These are phyloP conservation scores for Leccinum arenicola DNA, from an alignment of 768 basidiomycete genomes.

Conservation along the genomic window DNA sequence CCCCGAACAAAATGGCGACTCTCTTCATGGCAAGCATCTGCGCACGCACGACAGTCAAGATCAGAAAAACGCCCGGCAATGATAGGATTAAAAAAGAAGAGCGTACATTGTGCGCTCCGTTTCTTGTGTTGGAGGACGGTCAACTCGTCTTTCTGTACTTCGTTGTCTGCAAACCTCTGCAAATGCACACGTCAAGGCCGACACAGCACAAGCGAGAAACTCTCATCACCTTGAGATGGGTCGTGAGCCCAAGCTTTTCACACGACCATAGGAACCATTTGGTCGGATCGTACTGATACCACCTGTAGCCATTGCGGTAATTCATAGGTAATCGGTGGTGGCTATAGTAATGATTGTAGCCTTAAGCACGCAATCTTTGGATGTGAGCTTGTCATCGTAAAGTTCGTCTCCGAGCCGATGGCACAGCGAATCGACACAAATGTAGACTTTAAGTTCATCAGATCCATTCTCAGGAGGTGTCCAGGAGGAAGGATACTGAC, in stretches of 20 bases:
- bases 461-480: no score
- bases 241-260: constrained; percentile 43
- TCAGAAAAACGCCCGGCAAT: background rate
- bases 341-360: constrained; percentile 13
- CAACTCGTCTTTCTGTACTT: no score
- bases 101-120: constrained; percentile 76
- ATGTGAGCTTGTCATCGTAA: no score
- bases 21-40: constrained; percentile 14
- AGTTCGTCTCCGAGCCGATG: no score
- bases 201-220: background rate
- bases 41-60: background rate
- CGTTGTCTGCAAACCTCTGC: no score
- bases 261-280: constrained; percentile 74
- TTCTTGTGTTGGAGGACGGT: constrained; percentile 21
- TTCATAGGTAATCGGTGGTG: constrained; percentile 95
- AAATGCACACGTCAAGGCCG: background rate
- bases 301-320: constrained; percentile 88
- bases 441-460: no score
- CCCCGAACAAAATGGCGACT: constrained; percentile 10
- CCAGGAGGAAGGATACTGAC: no score
- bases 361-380: no score
- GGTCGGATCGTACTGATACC: constrained; percentile 84
- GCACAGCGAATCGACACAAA: no score
- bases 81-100: constrained; percentile 1
- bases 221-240: constrained; percentile 46